phyloP scores from a whole-genome alignment of 2,329 filamentous ascomycete genomes.

The Aspergillus ochraceoroseus region DNA sequence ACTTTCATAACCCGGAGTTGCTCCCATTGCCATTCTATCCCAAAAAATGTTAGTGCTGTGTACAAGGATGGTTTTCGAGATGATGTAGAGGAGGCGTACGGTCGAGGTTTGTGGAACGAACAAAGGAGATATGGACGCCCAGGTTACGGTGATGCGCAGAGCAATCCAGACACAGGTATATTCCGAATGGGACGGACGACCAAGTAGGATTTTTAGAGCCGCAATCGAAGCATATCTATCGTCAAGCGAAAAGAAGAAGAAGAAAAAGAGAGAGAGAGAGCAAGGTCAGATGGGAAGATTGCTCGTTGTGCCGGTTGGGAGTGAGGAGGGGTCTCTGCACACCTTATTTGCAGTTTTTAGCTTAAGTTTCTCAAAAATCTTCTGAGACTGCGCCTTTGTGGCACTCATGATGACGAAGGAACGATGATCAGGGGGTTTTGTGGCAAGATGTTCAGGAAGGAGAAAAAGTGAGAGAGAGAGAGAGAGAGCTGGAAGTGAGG shows the following conservation, averaged over 20 bases:
- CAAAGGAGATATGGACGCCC: constrained; percentile 98
- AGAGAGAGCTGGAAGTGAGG: constrained; percentile 12
- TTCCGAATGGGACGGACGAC: constrained; percentile 94
- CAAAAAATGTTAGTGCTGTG: constrained; percentile 22
- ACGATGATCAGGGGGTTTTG: no score
- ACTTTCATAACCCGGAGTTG: constrained; percentile 97
- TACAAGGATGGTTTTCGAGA: background rate
- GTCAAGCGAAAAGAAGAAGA: constrained; percentile 19
- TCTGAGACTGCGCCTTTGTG: constrained; percentile 89
- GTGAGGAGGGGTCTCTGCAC: constrained; percentile 35
- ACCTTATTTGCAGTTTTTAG: constrained; percentile 93
- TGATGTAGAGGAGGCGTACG: constrained; percentile 57
- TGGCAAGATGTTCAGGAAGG: constrained; percentile 6
- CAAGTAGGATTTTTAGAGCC: constrained; percentile 96
- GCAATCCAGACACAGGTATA: constrained; percentile 97
- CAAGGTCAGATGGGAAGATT: constrained; percentile 3
- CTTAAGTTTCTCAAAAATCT: constrained; percentile 97
- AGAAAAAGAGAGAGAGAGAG: background rate
- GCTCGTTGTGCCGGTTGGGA: constrained; percentile 2
- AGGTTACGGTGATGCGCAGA: constrained; percentile 95
- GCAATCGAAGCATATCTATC: constrained; percentile 97
- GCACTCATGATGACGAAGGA: constrained; percentile 55
- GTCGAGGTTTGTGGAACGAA: constrained; percentile 95
- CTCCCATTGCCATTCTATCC: constrained; percentile 93
- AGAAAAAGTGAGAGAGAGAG: constrained; percentile 8